Percentiles rank a stretch among this genome's conserved stretches.
Evolutionary conservation across 805 yeast species (phyloP).

Genomic region (Kluyveromyces starmeri): DNA sequence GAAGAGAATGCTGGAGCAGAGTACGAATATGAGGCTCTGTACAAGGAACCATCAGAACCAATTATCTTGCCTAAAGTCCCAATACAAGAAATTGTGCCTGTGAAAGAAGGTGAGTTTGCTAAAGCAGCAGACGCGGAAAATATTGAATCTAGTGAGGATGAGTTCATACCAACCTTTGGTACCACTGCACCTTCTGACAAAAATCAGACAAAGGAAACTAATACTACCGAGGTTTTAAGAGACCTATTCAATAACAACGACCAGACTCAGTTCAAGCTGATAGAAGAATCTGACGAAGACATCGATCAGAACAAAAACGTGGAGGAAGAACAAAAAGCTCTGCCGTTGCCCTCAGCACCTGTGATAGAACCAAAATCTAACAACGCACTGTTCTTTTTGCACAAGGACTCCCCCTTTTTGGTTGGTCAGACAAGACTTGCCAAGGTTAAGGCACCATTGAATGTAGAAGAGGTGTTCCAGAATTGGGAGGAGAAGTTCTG

Average conservation of each 20-base stretch:
- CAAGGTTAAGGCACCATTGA: slow-evolving; percentile 31
- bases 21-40: slow-evolving; percentile 37
- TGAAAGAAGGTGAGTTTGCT: slow-evolving; percentile 24
- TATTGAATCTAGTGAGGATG: slow-evolving; percentile 31
- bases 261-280: slow-evolving; percentile 35
- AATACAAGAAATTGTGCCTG: slow-evolving; percentile 12
- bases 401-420: slow-evolving; percentile 77
- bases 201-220: slow-evolving; percentile 20
- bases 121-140: slow-evolving; percentile 20
- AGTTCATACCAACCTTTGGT: slow-evolving; percentile 50
- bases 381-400: slow-evolving; percentile 69
- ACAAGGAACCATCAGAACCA: slow-evolving; percentile 8
- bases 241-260: slow-evolving; percentile 42
- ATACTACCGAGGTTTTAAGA: slow-evolving; percentile 56
- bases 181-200: slow-evolving; percentile 6
- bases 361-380: slow-evolving; percentile 23
- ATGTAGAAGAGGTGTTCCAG: slow-evolving; percentile 29
- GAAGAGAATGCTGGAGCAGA: slow-evolving; percentile 34
- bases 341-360: slow-evolving; percentile 11
- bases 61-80: slow-evolving; percentile 29
- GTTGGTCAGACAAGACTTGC: slow-evolving; percentile 75
- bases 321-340: slow-evolving; percentile 12
- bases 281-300: slow-evolving; percentile 40
- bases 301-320: slow-evolving; percentile 31
- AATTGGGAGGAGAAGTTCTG: slow-evolving; percentile 73